A percentile compares a stretch with the other conserved stretches of the same genome.
phyloP scores from a whole-genome alignment of 1,284 basidiomycete genomes.

The Cryptococcus hybrid region DNA sequence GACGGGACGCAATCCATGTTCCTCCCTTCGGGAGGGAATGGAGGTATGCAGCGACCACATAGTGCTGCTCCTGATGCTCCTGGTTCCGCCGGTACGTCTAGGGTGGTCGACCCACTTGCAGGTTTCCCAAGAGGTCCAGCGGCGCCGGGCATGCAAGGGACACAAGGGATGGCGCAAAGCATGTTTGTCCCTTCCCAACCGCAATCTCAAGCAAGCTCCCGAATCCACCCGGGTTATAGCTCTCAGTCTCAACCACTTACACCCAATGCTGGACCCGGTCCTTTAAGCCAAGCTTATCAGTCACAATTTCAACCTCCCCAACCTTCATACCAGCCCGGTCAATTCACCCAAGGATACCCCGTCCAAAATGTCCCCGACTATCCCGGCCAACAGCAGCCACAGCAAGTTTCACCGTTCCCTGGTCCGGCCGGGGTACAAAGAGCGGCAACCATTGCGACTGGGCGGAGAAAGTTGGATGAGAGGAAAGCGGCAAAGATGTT shows the following conservation, averaged over 20 bases:
- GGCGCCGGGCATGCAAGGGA: not conserved
- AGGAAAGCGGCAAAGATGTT: conserved; percentile 46
- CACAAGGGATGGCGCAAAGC: conserved; percentile 11
- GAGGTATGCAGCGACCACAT: not conserved
- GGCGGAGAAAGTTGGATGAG: conserved; percentile 37
- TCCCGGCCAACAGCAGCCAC: not conserved
- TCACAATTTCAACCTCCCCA: no score
- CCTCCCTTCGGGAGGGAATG: conserved; percentile 16
- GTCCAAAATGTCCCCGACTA: not conserved
- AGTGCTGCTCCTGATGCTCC: not conserved
- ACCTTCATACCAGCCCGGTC: no score
- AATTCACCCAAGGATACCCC: no score
- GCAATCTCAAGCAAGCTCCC: no score
- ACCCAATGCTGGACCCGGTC: conserved; percentile 7
- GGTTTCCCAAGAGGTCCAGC: not conserved
- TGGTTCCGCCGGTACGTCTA: not conserved
- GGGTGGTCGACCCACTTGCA: not conserved
- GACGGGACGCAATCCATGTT: conserved; percentile 39
- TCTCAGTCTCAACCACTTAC: no score
- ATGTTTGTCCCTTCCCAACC: no score
- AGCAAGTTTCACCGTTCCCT: not conserved
- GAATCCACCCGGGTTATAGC: no score
- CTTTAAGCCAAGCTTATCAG: not conserved
- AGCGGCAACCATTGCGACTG: not conserved
- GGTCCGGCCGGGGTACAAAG: conserved; percentile 12